Base-by-base conservation (phyloP, 148 eudicot genomes). In the Spergularia bocconei region DNA sequence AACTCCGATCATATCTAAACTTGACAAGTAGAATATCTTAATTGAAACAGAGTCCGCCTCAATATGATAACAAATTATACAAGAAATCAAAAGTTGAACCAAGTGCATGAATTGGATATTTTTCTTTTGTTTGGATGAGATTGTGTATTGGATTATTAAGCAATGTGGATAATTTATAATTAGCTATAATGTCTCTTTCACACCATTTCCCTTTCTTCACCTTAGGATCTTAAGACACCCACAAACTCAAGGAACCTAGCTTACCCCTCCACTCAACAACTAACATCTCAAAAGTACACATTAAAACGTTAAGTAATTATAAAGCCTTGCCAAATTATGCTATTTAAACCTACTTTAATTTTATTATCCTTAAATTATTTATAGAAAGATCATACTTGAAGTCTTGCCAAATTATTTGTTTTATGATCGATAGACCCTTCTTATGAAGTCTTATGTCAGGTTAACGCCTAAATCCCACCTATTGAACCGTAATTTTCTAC, bases 181-280 rank as follows among this genome's bases (percentile, higher is more conserved):
- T 78, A 55, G 75, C 52, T 73, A 69, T 39, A 38, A 39, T 48
- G 73, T 73, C 69, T 36, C 23, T 68, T 73, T 67, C 77, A 50
- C 16, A 60, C 9, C 8, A 38, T 56, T 39, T 67, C 51, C 53
- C 59, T 36, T 66, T 65, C 65, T 69, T 51, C 48, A 77, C 60
- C 69, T 69, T 69, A 8, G 69, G 69, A 39, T 44, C 61, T 55
- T 16, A 67, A 60, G 29, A 29, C 21, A 11, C 47, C 68, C n/a
- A 64, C 21, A 66, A 67, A 68, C 60, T 67, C 70, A 79, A 74
- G 33, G 74, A 39, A 79, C 74, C 70, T 79, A 74, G 48, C 48
- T 44, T 6, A 67, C 36, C 63, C 52, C 16, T 52, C 13, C 25
- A 65, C 71, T 33, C 76, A 64, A 70, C 80, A 64, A 78, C 76